Evolutionary conservation across 371 early-diverging fungal species (phyloP).

Genomic region (Mortierella sp.): DNA sequence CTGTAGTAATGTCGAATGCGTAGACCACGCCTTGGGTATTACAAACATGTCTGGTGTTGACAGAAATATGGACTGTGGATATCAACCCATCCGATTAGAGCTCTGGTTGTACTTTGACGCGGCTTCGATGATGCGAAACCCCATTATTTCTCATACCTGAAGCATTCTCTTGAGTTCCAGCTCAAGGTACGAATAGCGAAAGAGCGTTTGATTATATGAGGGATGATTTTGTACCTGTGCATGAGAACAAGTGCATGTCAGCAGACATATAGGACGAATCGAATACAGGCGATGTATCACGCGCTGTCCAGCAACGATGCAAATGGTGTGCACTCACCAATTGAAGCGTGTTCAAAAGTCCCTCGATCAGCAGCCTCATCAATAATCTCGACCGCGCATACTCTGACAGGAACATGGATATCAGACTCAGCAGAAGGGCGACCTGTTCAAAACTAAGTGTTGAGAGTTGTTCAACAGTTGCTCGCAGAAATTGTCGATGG

Average conservation of each 20-base stretch:
- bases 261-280: background rate
- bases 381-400: conserved; percentile 75
- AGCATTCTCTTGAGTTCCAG: conserved; percentile 65
- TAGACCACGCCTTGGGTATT: conserved; percentile 62
- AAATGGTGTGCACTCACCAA: conserved; percentile 56
- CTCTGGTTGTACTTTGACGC: no score
- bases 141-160: conserved; percentile 56
- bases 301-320: no score
- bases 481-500: conserved; percentile 74
- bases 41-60: conserved; percentile 78
- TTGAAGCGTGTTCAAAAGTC: conserved; percentile 63
- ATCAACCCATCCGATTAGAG: no score
- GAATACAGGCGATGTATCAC: no score
- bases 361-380: conserved; percentile 73
- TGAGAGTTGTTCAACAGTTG: conserved; percentile 68
- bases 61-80: conserved; percentile 63
- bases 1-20: conserved; percentile 32
- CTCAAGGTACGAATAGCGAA: conserved; percentile 59
- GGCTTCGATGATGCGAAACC: no score
- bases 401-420: conserved; percentile 75
- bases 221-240: conserved; percentile 52
- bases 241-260: background rate
- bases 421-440: conserved; percentile 72
- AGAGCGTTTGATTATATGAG: conserved; percentile 29
- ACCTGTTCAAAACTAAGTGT: conserved; percentile 67